Base-by-base conservation (phyloP, 2,329 filamentous ascomycete species). In the Fusarium austroafricanum region DNA sequence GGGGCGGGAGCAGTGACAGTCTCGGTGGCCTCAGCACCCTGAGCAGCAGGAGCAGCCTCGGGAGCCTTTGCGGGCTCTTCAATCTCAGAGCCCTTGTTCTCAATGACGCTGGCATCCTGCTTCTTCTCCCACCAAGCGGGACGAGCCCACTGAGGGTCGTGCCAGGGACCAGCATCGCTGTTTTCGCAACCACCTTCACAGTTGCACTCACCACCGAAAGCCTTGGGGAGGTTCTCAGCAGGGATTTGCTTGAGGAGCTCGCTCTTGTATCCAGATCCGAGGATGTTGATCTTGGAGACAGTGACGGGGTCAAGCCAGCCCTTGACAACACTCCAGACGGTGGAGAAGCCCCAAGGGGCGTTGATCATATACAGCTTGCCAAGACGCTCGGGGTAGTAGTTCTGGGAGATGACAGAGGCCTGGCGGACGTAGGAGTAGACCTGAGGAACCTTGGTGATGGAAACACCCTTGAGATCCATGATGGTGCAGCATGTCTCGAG, bases 341-440 rank as follows among this genome's bases (percentile, higher is more conserved):
- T 87, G 65, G 90, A 90, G 86, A 98, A 98, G 26, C 94, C 94
- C 94, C 94, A 98, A 20, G 94, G 94, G 5, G 95, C 93, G 82
- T 99, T 99, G 89, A 99, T 97, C 74, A 99, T 84, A 86, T 97
- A 99, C 78, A 99, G 87, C 82, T 94, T 94, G 76, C 96, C 96
- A 61, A 99, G 86, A 61, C 96, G 92, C 86, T 99, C 96, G 10
- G 96, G 96, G 83, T 99, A 99, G 89, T 98, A 97, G 87, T 98
- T 97, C 83, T 98, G 96, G 70, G 93, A 97, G 82, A 99, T 92
- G 79, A 84, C 90, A 33, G 93, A 96, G 44, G 93, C 94, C 78
- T 91, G 88, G 75, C 89, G 89, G 72, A 99, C 88, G 83, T 97
- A 98, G 55, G 89, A 87, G 84, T 96, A 97, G 60, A 97, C 95